Evolutionary conservation across 176 grass and related monocot species (phyloP).

Genomic region (Panicum miliaceum): DNA sequence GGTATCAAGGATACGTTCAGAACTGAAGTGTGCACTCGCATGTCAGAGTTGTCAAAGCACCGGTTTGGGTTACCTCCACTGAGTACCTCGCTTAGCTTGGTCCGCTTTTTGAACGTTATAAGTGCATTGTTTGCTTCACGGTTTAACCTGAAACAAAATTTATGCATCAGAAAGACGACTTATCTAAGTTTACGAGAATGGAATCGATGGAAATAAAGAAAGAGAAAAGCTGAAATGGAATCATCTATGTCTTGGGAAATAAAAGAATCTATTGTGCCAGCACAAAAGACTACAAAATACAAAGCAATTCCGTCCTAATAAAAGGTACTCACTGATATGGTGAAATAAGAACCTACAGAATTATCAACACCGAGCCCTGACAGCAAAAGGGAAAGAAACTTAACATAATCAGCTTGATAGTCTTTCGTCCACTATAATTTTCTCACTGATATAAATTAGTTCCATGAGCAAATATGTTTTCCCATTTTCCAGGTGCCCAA

Average conservation of each 20-base stretch:
- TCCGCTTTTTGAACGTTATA: background rate
- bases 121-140: background rate
- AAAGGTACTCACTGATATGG: background rate
- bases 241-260: background rate
- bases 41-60: background rate
- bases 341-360: background rate
- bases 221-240: background rate
- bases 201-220: background rate
- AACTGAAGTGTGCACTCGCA: conserved; percentile 11
- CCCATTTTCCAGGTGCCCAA: background rate
- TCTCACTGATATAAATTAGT: background rate
- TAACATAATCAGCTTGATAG: background rate
- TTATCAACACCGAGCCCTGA: background rate
- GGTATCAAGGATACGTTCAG: background rate
- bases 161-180: background rate
- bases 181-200: background rate
- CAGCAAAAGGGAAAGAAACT: background rate
- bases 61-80: conserved; percentile 2
- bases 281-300: background rate
- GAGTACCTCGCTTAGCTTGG: background rate
- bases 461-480: background rate
- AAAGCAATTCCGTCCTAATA: background rate
- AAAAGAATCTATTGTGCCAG: background rate
- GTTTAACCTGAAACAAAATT: conserved; percentile 24
- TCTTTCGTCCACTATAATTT: background rate